Percentiles rank a stretch among this genome's conserved stretches.
These are phyloP conservation scores for Puccinia horiana DNA, from an alignment of 1,284 basidiomycete species.

Conservation along the genomic window DNA sequence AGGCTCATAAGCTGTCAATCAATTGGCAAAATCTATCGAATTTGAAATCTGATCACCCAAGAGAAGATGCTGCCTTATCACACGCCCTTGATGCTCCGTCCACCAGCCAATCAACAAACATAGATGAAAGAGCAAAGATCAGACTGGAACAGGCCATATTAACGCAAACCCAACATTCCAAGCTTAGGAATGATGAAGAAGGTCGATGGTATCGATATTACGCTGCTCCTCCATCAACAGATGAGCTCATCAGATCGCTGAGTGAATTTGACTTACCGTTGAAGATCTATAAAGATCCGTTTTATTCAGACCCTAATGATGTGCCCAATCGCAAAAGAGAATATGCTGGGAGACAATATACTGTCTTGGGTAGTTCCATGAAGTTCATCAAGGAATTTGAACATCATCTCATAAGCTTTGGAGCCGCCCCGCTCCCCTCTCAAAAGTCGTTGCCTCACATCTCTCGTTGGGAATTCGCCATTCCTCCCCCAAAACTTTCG, in stretches of 20 bases:
- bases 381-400: slow-evolving; percentile 58
- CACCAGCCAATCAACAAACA: neutral
- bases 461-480: slow-evolving; percentile 73
- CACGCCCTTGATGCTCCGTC: neutral
- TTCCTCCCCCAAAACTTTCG: slow-evolving; percentile 66
- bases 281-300: slow-evolving; percentile 73
- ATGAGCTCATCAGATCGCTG: slow-evolving; percentile 65
- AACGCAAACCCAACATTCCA: slow-evolving; percentile 23
- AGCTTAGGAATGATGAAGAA: neutral
- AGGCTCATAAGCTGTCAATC: neutral
- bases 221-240: slow-evolving; percentile 64
- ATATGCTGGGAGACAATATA: slow-evolving; percentile 77
- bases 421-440: neutral
- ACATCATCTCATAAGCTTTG: slow-evolving; percentile 22
- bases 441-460: slow-evolving; percentile 2
- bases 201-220: slow-evolving; percentile 64
- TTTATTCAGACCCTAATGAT: slow-evolving; percentile 74
- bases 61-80: neutral
- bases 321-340: slow-evolving; percentile 71
- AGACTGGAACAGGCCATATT: slow-evolving; percentile 45
- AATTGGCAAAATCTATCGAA: neutral
- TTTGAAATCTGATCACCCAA: neutral
- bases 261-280: slow-evolving; percentile 65
- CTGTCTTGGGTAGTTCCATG: slow-evolving; percentile 63
- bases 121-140: slow-evolving; percentile 25